Evolutionary conservation across 805 yeast species (phyloP), one percentile per base, ranked within the genome.

Genomic region (Kazachstania kunashirensis): DNA sequence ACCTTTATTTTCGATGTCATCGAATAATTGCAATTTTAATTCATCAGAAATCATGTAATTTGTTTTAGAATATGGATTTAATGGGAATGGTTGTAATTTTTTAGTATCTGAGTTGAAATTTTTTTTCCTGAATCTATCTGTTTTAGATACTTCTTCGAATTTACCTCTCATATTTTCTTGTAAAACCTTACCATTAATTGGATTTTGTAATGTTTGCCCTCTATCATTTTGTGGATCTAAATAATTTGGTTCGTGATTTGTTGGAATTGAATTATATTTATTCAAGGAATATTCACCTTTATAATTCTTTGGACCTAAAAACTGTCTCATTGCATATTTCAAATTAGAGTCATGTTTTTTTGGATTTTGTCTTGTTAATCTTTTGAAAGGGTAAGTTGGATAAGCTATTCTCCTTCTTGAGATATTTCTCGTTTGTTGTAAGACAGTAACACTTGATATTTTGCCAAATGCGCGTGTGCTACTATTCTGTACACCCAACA

Each of bases 221-320:
- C 55, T 49, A 40, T 73, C 79, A 10, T 51, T 32, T 43, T 69
- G 73, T 16, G 79, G 78, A 31, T 70, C 73, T 29, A 83, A 69
- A 59, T 83, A 85, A 53, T 79, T 81, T 29, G 94, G 85, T 27
- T 64, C 62, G 52, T 82, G 84, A 49, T 80, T 62, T 43, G 71
- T 74, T 14, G 81, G 76, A 10, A 84, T 77, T 44, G 68, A 68
- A 49, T 70, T 76, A 59, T 84, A 81, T 55, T 79, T 84, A 68
- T 85, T 88, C 53, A 75, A 61, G 43, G 69, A 68, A 58, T 84
- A 83, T 46, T 84, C 85, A 14, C 95, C 95, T 57, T 80, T 79
- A 62, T 75, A 75, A 61, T 84, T 85, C 56, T 69, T 74, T 26
- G 89, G 89, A 3, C 96, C 96, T 39, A 86, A 64, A 63, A 84